phyloP scores from a whole-genome alignment of 73 alveolate genomes.

The Paramecium caudatum region DNA sequence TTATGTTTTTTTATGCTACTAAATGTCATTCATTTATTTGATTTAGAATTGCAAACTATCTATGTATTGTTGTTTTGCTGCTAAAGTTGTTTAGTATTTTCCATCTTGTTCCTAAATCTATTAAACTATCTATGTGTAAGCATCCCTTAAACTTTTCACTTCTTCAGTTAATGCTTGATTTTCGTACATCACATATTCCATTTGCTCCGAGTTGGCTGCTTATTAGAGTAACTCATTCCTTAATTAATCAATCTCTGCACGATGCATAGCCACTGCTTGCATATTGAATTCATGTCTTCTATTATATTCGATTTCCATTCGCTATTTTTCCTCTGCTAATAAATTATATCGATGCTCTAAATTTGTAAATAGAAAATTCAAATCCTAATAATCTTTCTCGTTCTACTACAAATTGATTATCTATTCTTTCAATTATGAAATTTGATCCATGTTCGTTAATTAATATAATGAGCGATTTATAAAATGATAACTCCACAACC shows the following conservation, averaged over 20 bases:
- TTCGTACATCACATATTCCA: slow-evolving; percentile 41
- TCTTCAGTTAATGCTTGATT: slow-evolving; percentile 51
- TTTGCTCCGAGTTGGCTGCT: not conserved
- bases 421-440: slow-evolving; percentile 41
- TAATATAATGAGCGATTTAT: not conserved
- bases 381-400: slow-evolving; percentile 74
- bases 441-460: slow-evolving; percentile 40
- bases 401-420: slow-evolving; percentile 49
- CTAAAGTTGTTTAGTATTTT: not conserved
- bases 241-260: slow-evolving; percentile 69
- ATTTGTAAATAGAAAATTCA: slow-evolving; percentile 70
- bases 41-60: slow-evolving; percentile 29
- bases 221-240: slow-evolving; percentile 17
- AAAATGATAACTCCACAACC: not conserved
- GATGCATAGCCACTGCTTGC: slow-evolving; percentile 54
- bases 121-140: slow-evolving; percentile 47
- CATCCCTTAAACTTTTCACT: slow-evolving; percentile 50
- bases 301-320: slow-evolving; percentile 63
- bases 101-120: slow-evolving; percentile 48
- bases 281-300: slow-evolving; percentile 66
- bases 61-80: slow-evolving; percentile 17
- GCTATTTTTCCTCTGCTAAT: slow-evolving; percentile 48
- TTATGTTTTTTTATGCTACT: not conserved
- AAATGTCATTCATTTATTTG: slow-evolving; percentile 45
- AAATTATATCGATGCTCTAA: slow-evolving; percentile 69